Base-by-base conservation (phyloP, 169 alveolate species). In the Eimeria falciformis region DNA sequence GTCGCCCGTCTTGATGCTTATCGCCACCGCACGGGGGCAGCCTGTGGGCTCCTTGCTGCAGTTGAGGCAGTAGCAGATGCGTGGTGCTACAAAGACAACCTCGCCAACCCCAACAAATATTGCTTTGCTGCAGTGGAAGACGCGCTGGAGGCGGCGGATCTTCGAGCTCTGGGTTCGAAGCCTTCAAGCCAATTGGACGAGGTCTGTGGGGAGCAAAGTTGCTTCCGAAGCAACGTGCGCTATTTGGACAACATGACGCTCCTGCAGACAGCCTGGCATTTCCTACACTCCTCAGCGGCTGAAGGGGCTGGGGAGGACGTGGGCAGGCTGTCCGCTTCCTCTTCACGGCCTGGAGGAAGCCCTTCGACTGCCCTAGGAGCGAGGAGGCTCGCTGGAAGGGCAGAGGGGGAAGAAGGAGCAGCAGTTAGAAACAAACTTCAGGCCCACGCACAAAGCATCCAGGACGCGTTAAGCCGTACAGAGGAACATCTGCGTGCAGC, bases 241-340 rank as follows among this genome's bases (percentile, higher is more conserved):
- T 95, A 95, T 47, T 62, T 95, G 55, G 95, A 91, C 75, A 92
- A 93, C 55, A 73, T 95, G 78, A 92, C 96, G 25, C 94, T 89
- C 65, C 95, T 95, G 46, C 95, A 95, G 55, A 58, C 91, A 14
- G 94, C 95, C 29, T 95, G 96, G 96, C 93, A 91, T 23, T 91
- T 91, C 53, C 93, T 93, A 4, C 69, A 75, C 29, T 37, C 27
- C 65, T 50, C 18, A 27, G 69, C 68, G 71, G 79, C 17, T 7
- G 40, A 33, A 0, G 40, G 40, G 40, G 58, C 79, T 46, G 66
- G 58, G 7, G 2, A 40, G 27, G 65, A 75, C 33, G 75, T 53
- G 33, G 89, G 75, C 37, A 47, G 56, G 89, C 75, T n/a, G 50
- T 66, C 45, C 43, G 79, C n/a, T 55, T 2, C 21, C 17, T 4